Base-by-base conservation (phyloP, 768 basidiomycete genomes). In the Tylopilus felleus region DNA sequence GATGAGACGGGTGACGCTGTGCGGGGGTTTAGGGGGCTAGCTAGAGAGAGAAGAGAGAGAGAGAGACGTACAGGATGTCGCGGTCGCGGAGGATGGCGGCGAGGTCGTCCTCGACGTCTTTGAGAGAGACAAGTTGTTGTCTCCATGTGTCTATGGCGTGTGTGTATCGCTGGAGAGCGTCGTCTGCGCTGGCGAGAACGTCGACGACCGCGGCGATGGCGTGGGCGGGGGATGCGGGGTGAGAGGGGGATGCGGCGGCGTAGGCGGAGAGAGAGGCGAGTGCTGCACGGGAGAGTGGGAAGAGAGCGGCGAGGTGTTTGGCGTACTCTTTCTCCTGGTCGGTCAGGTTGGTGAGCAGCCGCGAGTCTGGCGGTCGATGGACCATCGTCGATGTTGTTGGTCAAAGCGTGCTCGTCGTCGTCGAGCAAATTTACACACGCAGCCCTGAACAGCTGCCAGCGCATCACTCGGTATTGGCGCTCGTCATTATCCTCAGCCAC, bases 1-100 rank as follows among this genome's bases (percentile, higher is more conserved):
- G 61, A 92, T 82, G 45, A 92, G 78, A 9, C 90, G 81, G 2
- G 85, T 90, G 19, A 92, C 85, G 2, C 90, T 93, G 57, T 23
- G 5, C 8, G 43, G 49, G 25, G 41, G 17, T 25, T 29, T 45
- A 17, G 36, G 8, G 36, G 36, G 19, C 25, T 19, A 7, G 31
- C 35, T 14, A 9, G 29, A 33, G 33, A 29, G n/a, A n/a, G n/a
- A n/a, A n/a, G 13, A 41, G 40, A 35, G 44, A 5, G n/a, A 21
- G 25, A 23, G 16, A 5, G 35, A 28, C 87, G 64, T 57, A 91
- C 90, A 92, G 76, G 58, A 93, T 93, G 61, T 93, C 90, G 42
- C 88, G 74, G 69, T 93, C 90, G 12, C 55, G 57, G 5, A 88
- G 72, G 49, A 91, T 75, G 58, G 81, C 84, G 4, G 74, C 76